A percentile compares a stretch with the other conserved stretches of the same genome.
Evolutionary conservation across 305 asterid species (phyloP).

Genomic region (Salvia sclarea): DNA sequence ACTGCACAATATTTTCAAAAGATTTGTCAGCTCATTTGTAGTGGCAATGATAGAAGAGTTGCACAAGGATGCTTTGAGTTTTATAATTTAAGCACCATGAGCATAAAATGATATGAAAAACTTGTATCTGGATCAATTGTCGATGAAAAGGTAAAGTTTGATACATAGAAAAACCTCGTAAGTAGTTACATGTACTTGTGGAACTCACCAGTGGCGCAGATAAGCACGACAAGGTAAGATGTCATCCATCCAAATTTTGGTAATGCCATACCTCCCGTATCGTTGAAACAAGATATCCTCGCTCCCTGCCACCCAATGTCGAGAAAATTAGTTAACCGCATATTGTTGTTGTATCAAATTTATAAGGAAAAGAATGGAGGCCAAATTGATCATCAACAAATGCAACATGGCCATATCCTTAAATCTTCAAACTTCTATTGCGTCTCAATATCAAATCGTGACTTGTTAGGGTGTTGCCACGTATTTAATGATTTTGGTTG

Average conservation of each 20-base stretch:
- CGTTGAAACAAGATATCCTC: conserved; percentile 56
- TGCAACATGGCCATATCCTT: conserved; percentile 11
- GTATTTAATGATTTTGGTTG: too few relatives aligned
- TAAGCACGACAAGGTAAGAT: conserved; percentile 87
- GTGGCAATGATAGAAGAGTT: not conserved
- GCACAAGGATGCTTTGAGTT: too few relatives aligned
- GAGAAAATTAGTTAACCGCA: conserved; percentile 20
- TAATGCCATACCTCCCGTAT: conserved; percentile 62
- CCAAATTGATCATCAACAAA: conserved; percentile 10
- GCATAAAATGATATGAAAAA: not conserved
- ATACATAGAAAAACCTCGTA: too few relatives aligned
- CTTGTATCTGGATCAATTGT: conserved; percentile 3
- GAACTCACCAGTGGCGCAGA: conserved; percentile 88
- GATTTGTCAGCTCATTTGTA: conserved; percentile 19
- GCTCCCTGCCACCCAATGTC: conserved; percentile 52
- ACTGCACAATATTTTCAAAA: conserved; percentile 44
- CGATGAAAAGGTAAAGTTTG: not conserved
- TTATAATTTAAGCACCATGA: not conserved
- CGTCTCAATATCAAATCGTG: conserved; percentile 3
- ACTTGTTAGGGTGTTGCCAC: not conserved
- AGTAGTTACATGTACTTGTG: not conserved
- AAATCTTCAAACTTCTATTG: not conserved
- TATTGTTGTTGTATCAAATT: conserved; percentile 13
- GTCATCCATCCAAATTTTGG: conserved; percentile 83
- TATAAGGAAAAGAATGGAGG: not conserved